These are phyloP conservation scores for Odonthalia washingtoniensis DNA, from an alignment of 31 red algal species.

Conservation along the genomic window DNA sequence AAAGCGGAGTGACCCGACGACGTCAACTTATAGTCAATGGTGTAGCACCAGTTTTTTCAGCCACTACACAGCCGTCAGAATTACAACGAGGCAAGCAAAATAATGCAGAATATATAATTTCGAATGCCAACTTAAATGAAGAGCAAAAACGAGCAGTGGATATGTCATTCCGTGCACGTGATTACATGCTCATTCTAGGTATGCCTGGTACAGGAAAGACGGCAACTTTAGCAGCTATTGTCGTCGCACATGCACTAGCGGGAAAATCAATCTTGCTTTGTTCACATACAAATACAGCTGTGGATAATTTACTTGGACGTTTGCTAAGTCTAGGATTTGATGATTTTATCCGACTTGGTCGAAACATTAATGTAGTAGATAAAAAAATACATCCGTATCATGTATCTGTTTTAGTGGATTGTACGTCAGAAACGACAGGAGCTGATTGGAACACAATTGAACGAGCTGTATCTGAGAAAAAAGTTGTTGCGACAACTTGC, in stretches of 20 bases:
- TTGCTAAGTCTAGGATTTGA: constrained; percentile 52
- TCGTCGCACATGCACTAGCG: constrained; percentile 28
- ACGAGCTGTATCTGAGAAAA: constrained; percentile 29
- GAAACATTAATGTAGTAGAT: constrained; percentile 48
- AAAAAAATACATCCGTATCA: constrained; percentile 42
- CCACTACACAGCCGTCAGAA: too few species aligned
- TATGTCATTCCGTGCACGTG: constrained; percentile 42
- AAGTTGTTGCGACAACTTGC: constrained; percentile 85
- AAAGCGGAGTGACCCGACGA: constrained; percentile 15
- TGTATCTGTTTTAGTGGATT: neutral
- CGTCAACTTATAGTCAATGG: constrained; percentile 79
- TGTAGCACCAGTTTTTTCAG: constrained; percentile 47
- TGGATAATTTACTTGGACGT: constrained; percentile 87
- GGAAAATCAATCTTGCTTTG: constrained; percentile 77
- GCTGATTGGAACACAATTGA: constrained; percentile 11
- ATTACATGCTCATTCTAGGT: constrained; percentile 91
- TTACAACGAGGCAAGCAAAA: neutral
- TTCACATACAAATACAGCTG: constrained; percentile 89
- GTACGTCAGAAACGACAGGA: neutral
- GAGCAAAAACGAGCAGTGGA: constrained; percentile 76
- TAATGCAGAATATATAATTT: neutral
- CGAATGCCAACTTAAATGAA: constrained; percentile 33
- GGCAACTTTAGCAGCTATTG: constrained; percentile 68
- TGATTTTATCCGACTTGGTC: constrained; percentile 61
- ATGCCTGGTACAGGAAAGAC: constrained; percentile 97